phyloP scores from a whole-genome alignment of 192 early-diverging fungal genomes.

The Coemansia sp. region DNA sequence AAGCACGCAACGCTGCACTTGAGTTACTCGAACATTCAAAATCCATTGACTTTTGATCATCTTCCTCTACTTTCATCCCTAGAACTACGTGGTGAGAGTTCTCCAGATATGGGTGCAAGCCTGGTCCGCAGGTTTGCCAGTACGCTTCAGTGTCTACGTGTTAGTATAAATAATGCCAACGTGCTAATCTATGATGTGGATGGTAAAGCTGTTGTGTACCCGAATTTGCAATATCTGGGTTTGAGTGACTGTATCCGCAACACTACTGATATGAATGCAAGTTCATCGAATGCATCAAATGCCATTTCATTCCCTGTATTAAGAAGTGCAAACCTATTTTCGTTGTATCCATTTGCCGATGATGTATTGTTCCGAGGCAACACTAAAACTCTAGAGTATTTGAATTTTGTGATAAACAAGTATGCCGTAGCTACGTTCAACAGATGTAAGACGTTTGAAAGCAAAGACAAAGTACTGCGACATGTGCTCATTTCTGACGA shows the following conservation, averaged over 20 bases:
- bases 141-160: not conserved
- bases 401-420: not conserved
- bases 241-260: not conserved
- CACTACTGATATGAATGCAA: not conserved
- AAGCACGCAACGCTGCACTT: not conserved
- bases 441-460: not conserved
- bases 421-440: not conserved
- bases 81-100: too few species aligned
- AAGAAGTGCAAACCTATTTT: not conserved
- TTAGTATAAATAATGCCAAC: not conserved
- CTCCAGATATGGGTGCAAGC: not conserved
- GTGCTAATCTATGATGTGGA: not conserved
- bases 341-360: constrained; percentile 1
- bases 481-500: not conserved
- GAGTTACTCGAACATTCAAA: not conserved
- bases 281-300: not conserved
- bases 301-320: not conserved
- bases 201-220: not conserved
- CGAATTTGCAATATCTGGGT: not conserved
- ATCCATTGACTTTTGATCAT: not conserved
- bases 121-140: not conserved
- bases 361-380: constrained; percentile 11
- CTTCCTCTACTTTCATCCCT: not conserved
- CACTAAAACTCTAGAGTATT: not conserved
- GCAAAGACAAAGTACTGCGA: not conserved